Conservation (phyloP, 2,329 filamentous ascomycete genomes). For the Penicillium expansum region DNA sequence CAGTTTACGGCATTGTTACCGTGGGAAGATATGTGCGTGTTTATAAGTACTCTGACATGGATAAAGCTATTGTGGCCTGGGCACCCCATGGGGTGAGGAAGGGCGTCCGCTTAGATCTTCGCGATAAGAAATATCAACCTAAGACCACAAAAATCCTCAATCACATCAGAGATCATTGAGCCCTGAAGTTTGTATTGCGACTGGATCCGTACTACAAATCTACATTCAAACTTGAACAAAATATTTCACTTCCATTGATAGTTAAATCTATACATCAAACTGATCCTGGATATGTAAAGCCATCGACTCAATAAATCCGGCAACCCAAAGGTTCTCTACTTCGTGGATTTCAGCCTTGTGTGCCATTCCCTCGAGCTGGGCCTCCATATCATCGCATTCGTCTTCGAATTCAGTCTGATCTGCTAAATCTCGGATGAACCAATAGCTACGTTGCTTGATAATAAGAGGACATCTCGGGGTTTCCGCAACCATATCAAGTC, state of each 20-base stretch:
- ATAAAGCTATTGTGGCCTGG: neutral
- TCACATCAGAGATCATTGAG: neutral
- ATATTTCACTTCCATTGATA: neutral
- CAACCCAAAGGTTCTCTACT: constrained; percentile 1
- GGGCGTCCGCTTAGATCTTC: no score
- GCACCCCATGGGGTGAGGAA: neutral
- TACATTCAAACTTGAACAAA: neutral
- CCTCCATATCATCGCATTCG: neutral
- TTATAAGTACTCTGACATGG: neutral
- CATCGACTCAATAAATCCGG: neutral
- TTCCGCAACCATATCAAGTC: constrained; percentile 1
- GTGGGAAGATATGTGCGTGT: neutral
- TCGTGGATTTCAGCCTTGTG: neutral
- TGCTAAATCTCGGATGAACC: neutral
- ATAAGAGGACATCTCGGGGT: neutral
- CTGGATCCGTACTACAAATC: neutral
- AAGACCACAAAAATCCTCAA: neutral
- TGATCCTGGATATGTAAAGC: neutral
- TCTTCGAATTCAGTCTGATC: constrained; percentile 1
- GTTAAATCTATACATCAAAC: neutral
- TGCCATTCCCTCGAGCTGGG: neutral
- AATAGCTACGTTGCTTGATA: neutral
- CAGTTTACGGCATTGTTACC: no score
- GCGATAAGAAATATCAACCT: neutral
- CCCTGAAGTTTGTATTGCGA: neutral